Conservation (phyloP, 2,329 filamentous ascomycete species). For the Macrophomina pseudophaseolina region DNA sequence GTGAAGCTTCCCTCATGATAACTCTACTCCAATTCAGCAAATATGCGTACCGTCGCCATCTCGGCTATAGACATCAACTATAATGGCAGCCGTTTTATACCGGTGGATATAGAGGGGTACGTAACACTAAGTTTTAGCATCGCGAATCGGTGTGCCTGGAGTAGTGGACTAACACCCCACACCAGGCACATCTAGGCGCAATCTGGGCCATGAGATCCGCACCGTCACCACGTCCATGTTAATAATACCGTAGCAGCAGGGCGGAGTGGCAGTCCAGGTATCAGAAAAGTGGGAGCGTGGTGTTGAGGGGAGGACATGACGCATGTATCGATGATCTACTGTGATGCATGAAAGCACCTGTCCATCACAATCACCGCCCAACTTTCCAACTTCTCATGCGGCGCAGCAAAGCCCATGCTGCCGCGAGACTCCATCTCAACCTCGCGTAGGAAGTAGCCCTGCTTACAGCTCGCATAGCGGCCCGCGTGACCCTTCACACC, state of each 20-base stretch:
- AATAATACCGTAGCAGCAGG: background rate
- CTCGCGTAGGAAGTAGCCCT: slow-evolving; percentile 9
- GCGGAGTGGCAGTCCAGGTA: background rate
- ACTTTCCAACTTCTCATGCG: background rate
- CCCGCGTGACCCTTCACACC: background rate
- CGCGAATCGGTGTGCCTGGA: too few relatives aligned
- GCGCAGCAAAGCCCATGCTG: background rate
- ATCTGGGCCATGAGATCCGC: background rate
- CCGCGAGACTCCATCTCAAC: background rate
- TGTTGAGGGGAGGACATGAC: background rate
- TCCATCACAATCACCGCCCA: slow-evolving; percentile 10
- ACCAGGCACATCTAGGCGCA: background rate
- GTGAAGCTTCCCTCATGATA: too few relatives aligned
- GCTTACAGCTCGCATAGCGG: background rate
- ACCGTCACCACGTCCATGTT: background rate
- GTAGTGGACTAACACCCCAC: background rate
- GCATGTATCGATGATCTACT: background rate
- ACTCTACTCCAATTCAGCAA: too few relatives aligned
- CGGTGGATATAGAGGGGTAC: too few relatives aligned
- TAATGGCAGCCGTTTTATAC: too few relatives aligned
- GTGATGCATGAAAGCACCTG: background rate
- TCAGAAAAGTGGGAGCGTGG: background rate
- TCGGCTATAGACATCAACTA: too few relatives aligned
- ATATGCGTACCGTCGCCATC: too few relatives aligned
- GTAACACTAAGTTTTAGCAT: too few relatives aligned